phyloP scores from a whole-genome alignment of 441 rosid genomes.

The California macrophylla region DNA sequence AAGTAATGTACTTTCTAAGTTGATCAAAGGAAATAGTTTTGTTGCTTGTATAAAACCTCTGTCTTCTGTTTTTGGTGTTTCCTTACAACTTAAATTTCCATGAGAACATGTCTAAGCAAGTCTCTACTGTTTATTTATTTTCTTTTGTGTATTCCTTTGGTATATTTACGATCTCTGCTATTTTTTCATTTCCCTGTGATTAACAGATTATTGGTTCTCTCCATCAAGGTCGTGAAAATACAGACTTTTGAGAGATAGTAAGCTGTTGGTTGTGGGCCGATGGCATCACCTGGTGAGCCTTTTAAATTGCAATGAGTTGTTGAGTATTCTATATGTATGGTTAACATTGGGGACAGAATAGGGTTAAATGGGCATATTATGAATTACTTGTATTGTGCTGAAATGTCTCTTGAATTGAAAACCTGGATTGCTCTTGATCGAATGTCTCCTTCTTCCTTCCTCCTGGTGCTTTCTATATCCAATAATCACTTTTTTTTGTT shows the following conservation, averaged over 20 bases:
- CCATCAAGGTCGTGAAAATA: constrained; percentile 13
- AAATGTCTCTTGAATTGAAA: neutral
- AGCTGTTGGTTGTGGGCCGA: constrained; percentile 27
- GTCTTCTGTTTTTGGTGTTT: neutral
- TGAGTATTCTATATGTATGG: neutral
- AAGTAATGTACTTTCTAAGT: neutral
- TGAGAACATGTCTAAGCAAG: neutral
- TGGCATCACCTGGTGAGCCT: constrained; percentile 55
- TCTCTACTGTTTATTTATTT: neutral
- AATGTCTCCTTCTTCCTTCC: neutral
- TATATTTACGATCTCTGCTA: neutral
- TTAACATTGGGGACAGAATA: neutral
- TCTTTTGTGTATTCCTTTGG: neutral
- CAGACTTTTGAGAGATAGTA: constrained; percentile 20
- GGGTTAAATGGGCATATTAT: neutral
- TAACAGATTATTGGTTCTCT: constrained; percentile 20
- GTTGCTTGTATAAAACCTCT: neutral
- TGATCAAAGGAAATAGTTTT: neutral
- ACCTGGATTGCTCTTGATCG: neutral
- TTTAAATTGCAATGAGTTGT: constrained; percentile 3
- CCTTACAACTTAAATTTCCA: neutral
- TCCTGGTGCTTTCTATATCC: neutral
- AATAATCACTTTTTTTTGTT: neutral
- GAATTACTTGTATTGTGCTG: neutral
- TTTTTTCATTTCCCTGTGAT: constrained; percentile 11